These are phyloP conservation scores for Verticillium klebahnii DNA, from an alignment of 2,329 filamentous ascomycete genomes.

Conservation along the genomic window DNA sequence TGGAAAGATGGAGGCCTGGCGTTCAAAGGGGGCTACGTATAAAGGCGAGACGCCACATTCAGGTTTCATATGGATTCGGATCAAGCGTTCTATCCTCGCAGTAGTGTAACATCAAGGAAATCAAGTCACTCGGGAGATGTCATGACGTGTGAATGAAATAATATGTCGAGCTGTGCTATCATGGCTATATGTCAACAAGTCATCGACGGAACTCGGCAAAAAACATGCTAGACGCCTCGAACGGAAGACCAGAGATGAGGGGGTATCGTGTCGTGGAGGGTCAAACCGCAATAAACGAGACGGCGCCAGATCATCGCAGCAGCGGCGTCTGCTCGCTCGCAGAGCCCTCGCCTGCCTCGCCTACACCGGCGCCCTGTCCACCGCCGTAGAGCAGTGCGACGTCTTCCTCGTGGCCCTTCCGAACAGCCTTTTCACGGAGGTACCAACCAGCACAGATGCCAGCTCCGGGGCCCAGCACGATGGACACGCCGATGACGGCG, in stretches of 20 bases:
- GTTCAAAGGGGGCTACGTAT: background rate
- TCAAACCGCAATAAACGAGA: background rate
- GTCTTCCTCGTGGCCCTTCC: conserved; percentile 13
- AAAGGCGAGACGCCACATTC: no score
- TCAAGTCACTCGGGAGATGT: no score
- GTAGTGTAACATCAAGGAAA: no score
- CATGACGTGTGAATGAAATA: no score
- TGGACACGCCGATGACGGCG: conserved; percentile 21
- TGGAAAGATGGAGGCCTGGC: background rate
- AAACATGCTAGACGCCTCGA: background rate
- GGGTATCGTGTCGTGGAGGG: background rate
- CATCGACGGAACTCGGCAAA: background rate
- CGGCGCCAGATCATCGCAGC: conserved; percentile 10
- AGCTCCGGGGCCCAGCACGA: conserved; percentile 31
- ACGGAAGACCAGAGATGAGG: background rate
- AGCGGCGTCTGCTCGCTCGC: conserved; percentile 29
- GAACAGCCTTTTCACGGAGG: conserved; percentile 30
- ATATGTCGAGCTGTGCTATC: no score
- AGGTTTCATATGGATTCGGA: no score
- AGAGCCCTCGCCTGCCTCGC: conserved; percentile 4
- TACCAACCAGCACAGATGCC: conserved; percentile 34
- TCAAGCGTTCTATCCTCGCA: no score
- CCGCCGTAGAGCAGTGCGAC: conserved; percentile 9
- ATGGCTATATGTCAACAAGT: background rate
- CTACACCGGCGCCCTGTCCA: conserved; percentile 1